phyloP scores from a whole-genome alignment of 2,329 filamentous ascomycete genomes.

The Venturia nashicola region DNA sequence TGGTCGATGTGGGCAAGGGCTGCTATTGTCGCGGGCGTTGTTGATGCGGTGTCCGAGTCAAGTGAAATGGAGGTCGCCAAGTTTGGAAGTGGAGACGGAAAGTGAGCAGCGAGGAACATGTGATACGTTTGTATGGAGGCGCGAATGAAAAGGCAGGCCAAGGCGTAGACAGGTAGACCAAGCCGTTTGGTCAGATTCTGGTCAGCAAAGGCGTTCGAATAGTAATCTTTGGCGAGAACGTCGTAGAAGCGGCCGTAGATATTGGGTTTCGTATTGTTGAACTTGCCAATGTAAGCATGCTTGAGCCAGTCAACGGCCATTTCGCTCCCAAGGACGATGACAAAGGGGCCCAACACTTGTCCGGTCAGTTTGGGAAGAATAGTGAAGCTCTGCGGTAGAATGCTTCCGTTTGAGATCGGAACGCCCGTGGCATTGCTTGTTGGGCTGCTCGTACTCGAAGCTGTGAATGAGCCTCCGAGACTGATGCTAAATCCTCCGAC shows the following conservation, averaged over 20 bases:
- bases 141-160: slow-evolving; percentile 90
- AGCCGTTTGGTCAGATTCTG: slow-evolving; percentile 83
- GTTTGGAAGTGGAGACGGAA: slow-evolving; percentile 54
- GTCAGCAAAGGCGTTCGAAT: slow-evolving; percentile 65
- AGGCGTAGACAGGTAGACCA: slow-evolving; percentile 79
- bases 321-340: slow-evolving; percentile 89
- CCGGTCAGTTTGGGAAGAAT: slow-evolving; percentile 77
- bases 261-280: slow-evolving; percentile 88
- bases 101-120: slow-evolving; percentile 86
- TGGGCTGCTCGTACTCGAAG: slow-evolving; percentile 17
- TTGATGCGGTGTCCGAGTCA: slow-evolving; percentile 31
- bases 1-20: slow-evolving; percentile 69
- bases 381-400: slow-evolving; percentile 83
- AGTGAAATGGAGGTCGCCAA: slow-evolving; percentile 53
- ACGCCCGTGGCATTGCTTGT: slow-evolving; percentile 38
- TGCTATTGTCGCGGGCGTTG: slow-evolving; percentile 62
- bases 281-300: slow-evolving; percentile 95
- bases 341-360: slow-evolving; percentile 82
- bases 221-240: slow-evolving; percentile 94
- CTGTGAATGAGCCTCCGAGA: slow-evolving; percentile 16
- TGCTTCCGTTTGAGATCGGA: slow-evolving; percentile 53
- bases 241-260: slow-evolving; percentile 88
- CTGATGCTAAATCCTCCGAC: slow-evolving; percentile 65
- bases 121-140: slow-evolving; percentile 93
- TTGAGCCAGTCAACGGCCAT: slow-evolving; percentile 97